Conservation (phyloP, 768 basidiomycete species). For the Candolleomyces eurysporus region DNA sequence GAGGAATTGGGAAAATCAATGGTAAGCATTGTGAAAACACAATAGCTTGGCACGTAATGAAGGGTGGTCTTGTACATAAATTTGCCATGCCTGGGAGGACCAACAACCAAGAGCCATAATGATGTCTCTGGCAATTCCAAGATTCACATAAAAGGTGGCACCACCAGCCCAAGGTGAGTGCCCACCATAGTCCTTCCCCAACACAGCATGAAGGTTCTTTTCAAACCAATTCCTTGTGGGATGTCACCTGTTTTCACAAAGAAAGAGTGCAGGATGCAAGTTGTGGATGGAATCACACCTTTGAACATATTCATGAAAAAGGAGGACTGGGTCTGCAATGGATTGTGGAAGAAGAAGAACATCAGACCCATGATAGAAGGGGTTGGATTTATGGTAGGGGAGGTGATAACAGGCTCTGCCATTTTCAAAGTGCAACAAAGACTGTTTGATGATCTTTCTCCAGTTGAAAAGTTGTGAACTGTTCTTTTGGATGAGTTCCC, state of each 20-base stretch:
- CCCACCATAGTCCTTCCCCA: constrained; percentile 16
- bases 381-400: constrained; percentile 28
- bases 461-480: constrained; percentile 17
- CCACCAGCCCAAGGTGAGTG: constrained; percentile 22
- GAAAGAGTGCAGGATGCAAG: constrained; percentile 13
- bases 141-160: constrained; percentile 23
- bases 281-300: constrained; percentile 14
- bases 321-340: constrained; percentile 16
- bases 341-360: constrained; percentile 16
- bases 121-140: constrained; percentile 19
- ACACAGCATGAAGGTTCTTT: constrained; percentile 13
- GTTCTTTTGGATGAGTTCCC: constrained; percentile 19
- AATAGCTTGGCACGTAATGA: constrained; percentile 10
- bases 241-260: constrained; percentile 17
- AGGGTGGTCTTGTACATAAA: constrained; percentile 21
- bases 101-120: constrained; percentile 23
- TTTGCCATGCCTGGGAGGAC: constrained; percentile 22
- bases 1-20: background rate
- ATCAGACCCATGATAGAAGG: constrained; percentile 23
- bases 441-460: constrained; percentile 23
- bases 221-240: constrained; percentile 23
- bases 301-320: constrained; percentile 13
- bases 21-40: constrained; percentile 11
- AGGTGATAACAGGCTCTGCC: constrained; percentile 20
- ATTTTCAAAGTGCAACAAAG: constrained; percentile 15